phyloP scores from a whole-genome alignment of 2,329 filamentous ascomycete genomes.

The Aspergillus sp. region DNA sequence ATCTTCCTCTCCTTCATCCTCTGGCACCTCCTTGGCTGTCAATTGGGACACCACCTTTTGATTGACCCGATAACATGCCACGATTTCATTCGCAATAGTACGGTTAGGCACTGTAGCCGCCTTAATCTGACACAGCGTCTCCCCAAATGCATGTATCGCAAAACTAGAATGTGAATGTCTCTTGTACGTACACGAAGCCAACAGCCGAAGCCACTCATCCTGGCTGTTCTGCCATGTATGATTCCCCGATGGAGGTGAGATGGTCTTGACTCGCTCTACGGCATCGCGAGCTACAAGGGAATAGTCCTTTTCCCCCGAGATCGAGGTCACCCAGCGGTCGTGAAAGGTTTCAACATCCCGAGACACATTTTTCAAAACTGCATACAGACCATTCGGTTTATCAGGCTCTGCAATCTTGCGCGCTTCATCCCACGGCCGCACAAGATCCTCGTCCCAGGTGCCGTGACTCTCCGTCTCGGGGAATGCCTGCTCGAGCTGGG shows the following conservation, averaged over 20 bases:
- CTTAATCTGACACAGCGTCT: slow-evolving; percentile 30
- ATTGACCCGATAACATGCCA: slow-evolving; percentile 28
- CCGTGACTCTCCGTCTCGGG: slow-evolving; percentile 10
- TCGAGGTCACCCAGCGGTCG: slow-evolving; percentile 14
- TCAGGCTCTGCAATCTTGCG: slow-evolving; percentile 15
- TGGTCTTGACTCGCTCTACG: slow-evolving; percentile 21
- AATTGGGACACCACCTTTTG: slow-evolving; percentile 25
- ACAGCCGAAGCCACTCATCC: slow-evolving; percentile 26
- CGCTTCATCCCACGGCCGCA: slow-evolving; percentile 25
- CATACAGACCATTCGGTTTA: slow-evolving; percentile 10
- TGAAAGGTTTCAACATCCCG: slow-evolving; percentile 13
- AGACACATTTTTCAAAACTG: slow-evolving; percentile 14
- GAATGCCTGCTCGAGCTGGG: slow-evolving; percentile 25
- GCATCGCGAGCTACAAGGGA: slow-evolving; percentile 19
- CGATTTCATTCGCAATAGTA: slow-evolving; percentile 20
- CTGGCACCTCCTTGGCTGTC: slow-evolving; percentile 14
- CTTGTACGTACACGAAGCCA: slow-evolving; percentile 36
- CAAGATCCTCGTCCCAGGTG: slow-evolving; percentile 31
- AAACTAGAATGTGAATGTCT: slow-evolving; percentile 15
- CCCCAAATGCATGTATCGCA: slow-evolving; percentile 28
- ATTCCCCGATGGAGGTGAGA: slow-evolving; percentile 25
- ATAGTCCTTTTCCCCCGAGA: slow-evolving; percentile 12
- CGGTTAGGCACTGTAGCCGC: slow-evolving; percentile 18
- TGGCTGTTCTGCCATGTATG: slow-evolving; percentile 31
- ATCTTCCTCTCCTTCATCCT: slow-evolving; percentile 8